Base-by-base conservation (phyloP, 352 stramenopile genomes). In the Achlya hypogyna region DNA sequence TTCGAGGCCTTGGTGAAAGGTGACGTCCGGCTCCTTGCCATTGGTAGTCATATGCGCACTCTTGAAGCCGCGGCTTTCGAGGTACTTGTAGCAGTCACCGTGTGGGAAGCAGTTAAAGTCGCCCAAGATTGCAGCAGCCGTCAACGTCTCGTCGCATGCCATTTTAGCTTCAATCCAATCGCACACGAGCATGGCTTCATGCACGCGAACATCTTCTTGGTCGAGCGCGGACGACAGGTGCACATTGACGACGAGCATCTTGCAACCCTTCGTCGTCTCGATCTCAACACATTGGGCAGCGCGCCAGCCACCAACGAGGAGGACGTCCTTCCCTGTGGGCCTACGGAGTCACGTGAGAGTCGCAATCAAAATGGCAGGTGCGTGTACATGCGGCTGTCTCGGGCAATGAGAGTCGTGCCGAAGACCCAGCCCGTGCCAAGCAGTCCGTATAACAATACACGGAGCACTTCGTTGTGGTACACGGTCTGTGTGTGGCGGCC, bases 361-460 rank as follows among this genome's bases (percentile, higher is more conserved):
- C 14, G 22, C 8, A 12, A 29, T 9, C 29, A 20, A 29, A 10
- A 23, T 2, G 23, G 18, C 42, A 25, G 31, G 45, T 9, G 51
- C 34, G 9, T 12, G 23, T 60, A 60, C 52, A 18, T 2, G 52
- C 42, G 10, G 16, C 14, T n/a, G 18, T 38, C 5, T 0, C 52
- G 52, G 5, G 52, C 52, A 31, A 42, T 12, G 8, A 60, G 14
- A 20, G 52, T 28, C 31, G 52, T 60, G 29, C 52, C 52, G 45
- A 60, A 60, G 28, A 60, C 52, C 52, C 52, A 60, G 20, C 25
- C 52, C 52, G 52, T 60, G 52, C 52, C 52, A 6, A 60, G 22
- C 10, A 28, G 16, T 4, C 31, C 16, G 20, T 42, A 60, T 16
- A 32, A 25, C 4, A 60, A 16, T 4, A 60, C 35, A 5, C 35